These are phyloP conservation scores for Alternaria panax DNA, from an alignment of 2,329 filamentous ascomycete genomes.

Conservation along the genomic window DNA sequence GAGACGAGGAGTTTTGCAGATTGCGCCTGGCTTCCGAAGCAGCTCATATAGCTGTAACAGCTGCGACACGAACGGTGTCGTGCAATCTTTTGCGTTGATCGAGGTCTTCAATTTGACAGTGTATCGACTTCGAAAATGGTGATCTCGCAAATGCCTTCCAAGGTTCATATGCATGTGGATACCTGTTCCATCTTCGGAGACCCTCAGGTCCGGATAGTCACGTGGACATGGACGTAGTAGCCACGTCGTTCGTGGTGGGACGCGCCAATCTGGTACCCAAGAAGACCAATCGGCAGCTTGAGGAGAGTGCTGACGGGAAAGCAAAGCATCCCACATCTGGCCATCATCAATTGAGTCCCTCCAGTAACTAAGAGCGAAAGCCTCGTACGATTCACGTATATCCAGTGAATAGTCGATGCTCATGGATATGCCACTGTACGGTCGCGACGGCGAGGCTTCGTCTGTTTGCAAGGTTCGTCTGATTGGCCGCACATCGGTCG, in stretches of 20 bases:
- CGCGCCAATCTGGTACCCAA: conserved; percentile 12
- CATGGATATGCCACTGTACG: neutral
- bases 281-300: neutral
- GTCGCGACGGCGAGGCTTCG: neutral
- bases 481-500: neutral
- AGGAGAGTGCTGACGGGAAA: neutral
- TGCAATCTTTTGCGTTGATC: no score
- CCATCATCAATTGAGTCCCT: no score
- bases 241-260: neutral
- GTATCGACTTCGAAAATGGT: neutral
- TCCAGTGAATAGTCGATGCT: neutral
- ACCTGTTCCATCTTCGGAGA: neutral
- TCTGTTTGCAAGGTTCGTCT: neutral
- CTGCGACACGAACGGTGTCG: fast-evolving
- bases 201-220: neutral
- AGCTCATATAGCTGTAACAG: neutral
- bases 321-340: neutral
- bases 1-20: no score
- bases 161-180: neutral
- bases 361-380: neutral
- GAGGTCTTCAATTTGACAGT: neutral
- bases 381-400: neutral
- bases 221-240: neutral
- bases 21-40: neutral
- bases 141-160: neutral